These are phyloP conservation scores for Podaxis carcinomalis DNA, from an alignment of 768 basidiomycete species.

Conservation along the genomic window DNA sequence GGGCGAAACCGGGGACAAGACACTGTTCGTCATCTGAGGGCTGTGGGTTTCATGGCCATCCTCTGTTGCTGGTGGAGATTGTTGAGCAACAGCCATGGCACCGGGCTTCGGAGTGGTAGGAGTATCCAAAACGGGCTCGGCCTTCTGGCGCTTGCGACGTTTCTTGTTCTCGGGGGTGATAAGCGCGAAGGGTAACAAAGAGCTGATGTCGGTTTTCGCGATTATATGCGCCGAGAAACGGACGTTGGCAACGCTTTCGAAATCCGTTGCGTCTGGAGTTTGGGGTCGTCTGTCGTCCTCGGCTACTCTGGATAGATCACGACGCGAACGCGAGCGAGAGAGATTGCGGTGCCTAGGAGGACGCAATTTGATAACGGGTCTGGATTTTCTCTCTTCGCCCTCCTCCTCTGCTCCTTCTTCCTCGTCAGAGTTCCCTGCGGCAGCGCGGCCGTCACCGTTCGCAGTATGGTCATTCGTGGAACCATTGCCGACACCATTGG, in stretches of 20 bases:
- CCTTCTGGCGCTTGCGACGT: slow-evolving; percentile 30
- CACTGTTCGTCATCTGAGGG: slow-evolving; percentile 20
- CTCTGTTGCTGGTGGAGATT: slow-evolving; percentile 32
- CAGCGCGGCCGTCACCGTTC: slow-evolving; percentile 21
- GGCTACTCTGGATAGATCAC: slow-evolving; percentile 57
- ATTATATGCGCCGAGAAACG: slow-evolving; percentile 73
- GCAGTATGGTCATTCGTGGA: slow-evolving; percentile 16
- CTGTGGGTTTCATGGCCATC: slow-evolving; percentile 29
- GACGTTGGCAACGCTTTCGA: slow-evolving; percentile 69
- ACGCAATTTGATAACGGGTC: slow-evolving; percentile 76
- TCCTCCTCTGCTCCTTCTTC: slow-evolving; percentile 38
- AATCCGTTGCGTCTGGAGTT: slow-evolving; percentile 55
- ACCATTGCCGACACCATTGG: slow-evolving; percentile 23
- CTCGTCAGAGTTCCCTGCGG: slow-evolving; percentile 24
- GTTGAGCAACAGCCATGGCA: slow-evolving; percentile 10
- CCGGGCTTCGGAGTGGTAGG: slow-evolving; percentile 18
- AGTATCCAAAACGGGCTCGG: slow-evolving; percentile 27
- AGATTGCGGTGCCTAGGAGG: slow-evolving; percentile 42
- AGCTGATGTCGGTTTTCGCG: slow-evolving; percentile 52
- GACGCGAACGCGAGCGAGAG: slow-evolving; percentile 72
- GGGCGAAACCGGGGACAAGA: slow-evolving; percentile 29
- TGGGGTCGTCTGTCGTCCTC: slow-evolving; percentile 55
- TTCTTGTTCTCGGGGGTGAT: slow-evolving; percentile 65
- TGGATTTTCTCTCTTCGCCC: slow-evolving; percentile 52
- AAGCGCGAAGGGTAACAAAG: slow-evolving; percentile 72